These are phyloP conservation scores for Wallacemonas sp. DNA, from an alignment of 208 protist species.

Conservation along the genomic window DNA sequence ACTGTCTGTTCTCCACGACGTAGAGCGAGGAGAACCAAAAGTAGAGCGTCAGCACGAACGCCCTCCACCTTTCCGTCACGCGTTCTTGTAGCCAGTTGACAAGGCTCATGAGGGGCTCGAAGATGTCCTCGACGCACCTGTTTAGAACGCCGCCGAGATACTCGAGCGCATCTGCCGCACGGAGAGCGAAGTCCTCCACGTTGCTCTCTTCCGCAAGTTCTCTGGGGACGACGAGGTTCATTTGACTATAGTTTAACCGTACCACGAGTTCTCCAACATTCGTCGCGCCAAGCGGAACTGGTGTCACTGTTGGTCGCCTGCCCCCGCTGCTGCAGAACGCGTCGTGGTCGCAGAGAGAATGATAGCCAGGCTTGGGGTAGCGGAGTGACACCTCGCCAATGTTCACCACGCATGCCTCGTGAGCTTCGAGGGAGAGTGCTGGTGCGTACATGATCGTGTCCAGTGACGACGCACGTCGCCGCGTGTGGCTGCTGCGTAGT, in stretches of 20 bases:
- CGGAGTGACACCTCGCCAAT: slow-evolving; percentile 24
- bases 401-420: slow-evolving; percentile 31
- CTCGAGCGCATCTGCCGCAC: background rate
- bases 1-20: background rate
- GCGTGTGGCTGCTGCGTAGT: background rate
- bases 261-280: background rate
- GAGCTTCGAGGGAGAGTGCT: slow-evolving; percentile 22
- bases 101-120: slow-evolving; percentile 10
- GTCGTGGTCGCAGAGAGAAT: slow-evolving; percentile 5
- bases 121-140: background rate
- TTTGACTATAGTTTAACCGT: background rate
- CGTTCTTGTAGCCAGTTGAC: slow-evolving; percentile 21
- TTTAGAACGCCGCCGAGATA: background rate
- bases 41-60: slow-evolving; percentile 25
- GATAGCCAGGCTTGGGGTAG: slow-evolving; percentile 19
- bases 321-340: background rate
- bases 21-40: slow-evolving; percentile 25
- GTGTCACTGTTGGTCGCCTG: background rate
- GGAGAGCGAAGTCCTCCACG: background rate
- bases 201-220: background rate
- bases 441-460: slow-evolving; percentile 28
- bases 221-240: background rate
- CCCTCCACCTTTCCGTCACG: slow-evolving; percentile 14
- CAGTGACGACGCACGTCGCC: slow-evolving; percentile 1
- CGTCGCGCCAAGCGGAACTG: background rate